These are phyloP conservation scores for Cyclotella sp. DNA, from an alignment of 108 stramenopile genomes.

Conservation along the genomic window DNA sequence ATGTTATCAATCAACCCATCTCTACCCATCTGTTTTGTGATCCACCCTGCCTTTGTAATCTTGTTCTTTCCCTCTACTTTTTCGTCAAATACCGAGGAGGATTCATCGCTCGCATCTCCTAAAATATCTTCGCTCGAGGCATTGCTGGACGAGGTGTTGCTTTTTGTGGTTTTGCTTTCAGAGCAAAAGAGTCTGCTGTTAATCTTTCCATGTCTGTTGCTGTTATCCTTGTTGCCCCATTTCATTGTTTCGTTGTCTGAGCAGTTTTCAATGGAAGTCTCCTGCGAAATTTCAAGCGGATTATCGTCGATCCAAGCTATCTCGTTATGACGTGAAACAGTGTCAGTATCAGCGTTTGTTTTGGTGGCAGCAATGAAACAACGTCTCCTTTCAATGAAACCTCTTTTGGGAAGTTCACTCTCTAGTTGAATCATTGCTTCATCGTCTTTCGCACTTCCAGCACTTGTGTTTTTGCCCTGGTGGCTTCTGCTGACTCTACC, in stretches of 20 bases:
- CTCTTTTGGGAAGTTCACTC: background rate
- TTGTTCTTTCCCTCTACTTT: background rate
- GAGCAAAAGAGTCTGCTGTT: too few species aligned
- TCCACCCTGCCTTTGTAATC: constrained; percentile 21
- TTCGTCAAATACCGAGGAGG: background rate
- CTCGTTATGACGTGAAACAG: background rate
- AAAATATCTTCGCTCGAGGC: background rate
- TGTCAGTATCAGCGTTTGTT: background rate
- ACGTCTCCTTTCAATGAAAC: background rate
- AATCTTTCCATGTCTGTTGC: too few species aligned
- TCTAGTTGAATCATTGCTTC: too few species aligned
- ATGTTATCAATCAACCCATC: constrained; percentile 9
- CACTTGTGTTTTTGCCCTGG: too few species aligned
- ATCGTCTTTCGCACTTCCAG: too few species aligned
- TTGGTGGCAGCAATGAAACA: constrained; percentile 1
- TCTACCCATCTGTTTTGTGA: background rate
- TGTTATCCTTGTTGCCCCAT: too few species aligned
- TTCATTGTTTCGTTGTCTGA: too few species aligned
- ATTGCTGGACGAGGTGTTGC: background rate
- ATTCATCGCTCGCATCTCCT: background rate
- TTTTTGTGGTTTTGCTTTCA: too few species aligned
- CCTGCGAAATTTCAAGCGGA: background rate
- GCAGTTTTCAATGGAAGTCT: too few species aligned
- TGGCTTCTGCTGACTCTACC: background rate
- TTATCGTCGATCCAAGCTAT: background rate